Conservation (phyloP, 495 filamentous ascomycete genomes). For the Trichodelitschia bisporula region DNA sequence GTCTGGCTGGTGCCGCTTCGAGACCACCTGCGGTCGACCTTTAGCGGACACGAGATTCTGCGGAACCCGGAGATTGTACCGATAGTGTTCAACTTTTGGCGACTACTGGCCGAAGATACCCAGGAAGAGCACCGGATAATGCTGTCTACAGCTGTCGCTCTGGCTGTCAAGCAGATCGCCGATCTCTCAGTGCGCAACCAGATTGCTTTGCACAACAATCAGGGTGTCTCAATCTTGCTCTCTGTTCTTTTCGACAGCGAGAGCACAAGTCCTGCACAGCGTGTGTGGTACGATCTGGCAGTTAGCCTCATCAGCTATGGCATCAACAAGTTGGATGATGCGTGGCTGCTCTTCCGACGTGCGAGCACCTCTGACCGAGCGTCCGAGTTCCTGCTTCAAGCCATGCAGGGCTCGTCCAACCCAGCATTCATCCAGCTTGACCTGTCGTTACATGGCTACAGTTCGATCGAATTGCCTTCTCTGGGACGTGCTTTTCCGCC, state of each 20-base stretch:
- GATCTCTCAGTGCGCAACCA: conserved; percentile 47
- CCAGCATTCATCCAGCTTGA: conserved; percentile 88
- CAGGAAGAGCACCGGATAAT: conserved; percentile 9
- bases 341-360: conserved; percentile 44
- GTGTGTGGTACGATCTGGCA: conserved; percentile 33
- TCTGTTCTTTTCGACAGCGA: conserved; percentile 34
- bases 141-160: conserved; percentile 34
- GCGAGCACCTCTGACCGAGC: conserved; percentile 33
- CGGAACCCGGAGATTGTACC: conserved; percentile 40
- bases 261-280: conserved; percentile 21
- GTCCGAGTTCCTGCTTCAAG: conserved; percentile 47
- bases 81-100: conserved; percentile 40
- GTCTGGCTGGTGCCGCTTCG: neutral
- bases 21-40: neutral
- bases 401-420: conserved; percentile 42
- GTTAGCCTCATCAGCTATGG: conserved; percentile 37
- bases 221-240: conserved; percentile 47
- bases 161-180: conserved; percentile 26
- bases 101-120: conserved; percentile 21
- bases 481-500: conserved; percentile 67
- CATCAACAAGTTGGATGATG: conserved; percentile 52
- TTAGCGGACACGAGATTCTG: conserved; percentile 24
- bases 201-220: conserved; percentile 50
- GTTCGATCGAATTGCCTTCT: conserved; percentile 67
- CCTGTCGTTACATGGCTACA: conserved; percentile 62